These are phyloP conservation scores for Pseudophaeomoniella oleicola DNA, from an alignment of 2,329 filamentous ascomycete genomes.

Conservation along the genomic window DNA sequence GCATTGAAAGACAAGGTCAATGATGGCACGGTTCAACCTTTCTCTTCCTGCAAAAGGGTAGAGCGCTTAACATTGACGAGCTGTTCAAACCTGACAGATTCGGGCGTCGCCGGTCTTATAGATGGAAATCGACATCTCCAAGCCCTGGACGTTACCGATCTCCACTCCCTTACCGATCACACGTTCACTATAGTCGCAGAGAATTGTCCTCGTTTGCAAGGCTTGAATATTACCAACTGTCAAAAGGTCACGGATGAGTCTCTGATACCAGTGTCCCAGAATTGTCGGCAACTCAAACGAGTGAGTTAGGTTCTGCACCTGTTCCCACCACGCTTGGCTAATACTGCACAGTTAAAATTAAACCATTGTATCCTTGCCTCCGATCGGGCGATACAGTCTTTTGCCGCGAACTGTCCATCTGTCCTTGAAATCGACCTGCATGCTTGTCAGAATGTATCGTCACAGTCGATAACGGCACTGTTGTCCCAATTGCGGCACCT, in stretches of 20 bases:
- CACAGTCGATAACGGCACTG: slow-evolving; percentile 68
- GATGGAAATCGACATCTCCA: slow-evolving; percentile 66
- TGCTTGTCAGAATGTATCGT: slow-evolving; percentile 66
- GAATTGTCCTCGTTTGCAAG: slow-evolving; percentile 74
- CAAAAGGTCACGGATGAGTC: slow-evolving; percentile 74
- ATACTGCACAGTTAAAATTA: slow-evolving; percentile 59
- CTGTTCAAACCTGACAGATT: slow-evolving; percentile 72
- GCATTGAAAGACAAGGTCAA: slow-evolving; percentile 61
- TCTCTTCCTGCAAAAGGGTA: slow-evolving; percentile 74
- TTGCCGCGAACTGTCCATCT: slow-evolving; percentile 77
- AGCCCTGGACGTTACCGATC: slow-evolving; percentile 76
- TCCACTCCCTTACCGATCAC: slow-evolving; percentile 65
- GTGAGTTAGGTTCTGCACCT: slow-evolving; percentile 35
- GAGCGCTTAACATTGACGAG: slow-evolving; percentile 87
- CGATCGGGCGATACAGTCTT: slow-evolving; percentile 67
- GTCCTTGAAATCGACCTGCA: slow-evolving; percentile 95
- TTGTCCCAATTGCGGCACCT: slow-evolving; percentile 65
- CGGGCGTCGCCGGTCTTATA: slow-evolving; percentile 66
- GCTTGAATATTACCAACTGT: slow-evolving; percentile 83
- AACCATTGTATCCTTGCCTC: slow-evolving; percentile 82
- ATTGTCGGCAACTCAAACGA: slow-evolving; percentile 73
- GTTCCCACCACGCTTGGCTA: slow-evolving; percentile 12
- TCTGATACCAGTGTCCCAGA: slow-evolving; percentile 64
- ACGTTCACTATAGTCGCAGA: slow-evolving; percentile 66
- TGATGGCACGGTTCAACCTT: slow-evolving; percentile 74